Base-by-base conservation (phyloP, 352 stramenopile genomes). In the Phytopythium cucurbitacearum region DNA sequence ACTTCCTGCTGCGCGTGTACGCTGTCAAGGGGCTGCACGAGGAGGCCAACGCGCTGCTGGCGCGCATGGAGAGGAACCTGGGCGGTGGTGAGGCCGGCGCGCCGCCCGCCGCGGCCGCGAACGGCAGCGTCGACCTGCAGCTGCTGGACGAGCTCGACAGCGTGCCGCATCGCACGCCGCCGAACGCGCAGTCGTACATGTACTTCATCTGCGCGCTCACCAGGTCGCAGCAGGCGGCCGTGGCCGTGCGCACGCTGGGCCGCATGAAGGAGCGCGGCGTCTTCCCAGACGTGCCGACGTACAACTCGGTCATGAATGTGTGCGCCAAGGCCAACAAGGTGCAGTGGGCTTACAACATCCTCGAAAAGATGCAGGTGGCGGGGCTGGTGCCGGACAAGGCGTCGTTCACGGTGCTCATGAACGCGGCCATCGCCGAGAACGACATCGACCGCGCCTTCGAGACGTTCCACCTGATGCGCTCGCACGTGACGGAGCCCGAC, bases 281-380 rank as follows among this genome's bases (percentile, higher is more conserved):
- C 6, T 39, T 77, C 15, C 80, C 80, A 0, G 63, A 75, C 38
- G 64, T 85, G 15, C 48, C 76, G 1, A 67, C 71, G 58, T 91
- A 93, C 59, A 93, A 90, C 51, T 74, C 80, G n/a, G 78, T 91
- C 11, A 93, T 93, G 82, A 79, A 85, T 41, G 80, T 81, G n/a
- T 93, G 82, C 50, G 73, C 80, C 33, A 89, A 88, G 58, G 71
- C 76, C 4, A 56, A 62, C 35, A 67, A 70, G 32, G 62, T 89
- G 53, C 59, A 80, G 36, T 93, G 82, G 82, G 64, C 82, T 6
- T 93, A 93, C 72, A 93, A 91, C 57, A 77, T 93, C 38, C 76
- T 93, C 65, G 82, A 93, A 58, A 87, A 87, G 58, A 89, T 93
- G 78, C 82, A 92, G 62, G 74, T 89, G 9, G 76, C 79, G 0